These are phyloP conservation scores for Kwoniella mangroviensis DNA, from an alignment of 768 basidiomycete species.

Conservation along the genomic window DNA sequence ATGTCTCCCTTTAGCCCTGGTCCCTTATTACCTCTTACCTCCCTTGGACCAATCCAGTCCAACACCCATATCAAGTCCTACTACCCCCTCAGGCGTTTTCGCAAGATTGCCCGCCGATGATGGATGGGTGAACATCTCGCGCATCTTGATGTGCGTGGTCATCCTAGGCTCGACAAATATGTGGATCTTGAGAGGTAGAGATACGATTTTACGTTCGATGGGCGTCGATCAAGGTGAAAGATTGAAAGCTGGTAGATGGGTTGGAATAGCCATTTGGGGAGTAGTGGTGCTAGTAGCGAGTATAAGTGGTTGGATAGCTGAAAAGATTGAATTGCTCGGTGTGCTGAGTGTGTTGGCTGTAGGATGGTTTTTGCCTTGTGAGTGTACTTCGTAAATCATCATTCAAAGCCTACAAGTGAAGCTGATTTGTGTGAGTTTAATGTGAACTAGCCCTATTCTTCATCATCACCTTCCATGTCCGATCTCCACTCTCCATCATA, in stretches of 20 bases:
- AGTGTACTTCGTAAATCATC: no score
- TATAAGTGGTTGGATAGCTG: conserved; percentile 47
- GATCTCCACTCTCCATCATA: conserved; percentile 80
- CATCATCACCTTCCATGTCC: conserved; percentile 80
- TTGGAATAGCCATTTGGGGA: conserved; percentile 47
- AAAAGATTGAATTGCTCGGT: conserved; percentile 50
- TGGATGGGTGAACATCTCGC: conserved; percentile 51
- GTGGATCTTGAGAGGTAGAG: conserved; percentile 50
- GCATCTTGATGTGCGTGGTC: conserved; percentile 49
- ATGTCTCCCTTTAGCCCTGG: conserved; percentile 51
- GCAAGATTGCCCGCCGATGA: conserved; percentile 39
- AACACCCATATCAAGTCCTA: conserved; percentile 19
- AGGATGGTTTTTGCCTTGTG: conserved; percentile 54
- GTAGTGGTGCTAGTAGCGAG: conserved; percentile 40
- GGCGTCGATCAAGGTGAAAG: conserved; percentile 51
- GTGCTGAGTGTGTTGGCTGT: conserved; percentile 45
- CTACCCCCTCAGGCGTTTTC: conserved; percentile 43
- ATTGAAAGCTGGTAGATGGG: conserved; percentile 47
- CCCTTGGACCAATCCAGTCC: conserved; percentile 15
- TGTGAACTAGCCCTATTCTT: conserved; percentile 68
- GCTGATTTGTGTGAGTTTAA: background rate
- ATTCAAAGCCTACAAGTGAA: background rate
- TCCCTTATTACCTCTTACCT: conserved; percentile 56
- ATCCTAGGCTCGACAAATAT: conserved; percentile 43
- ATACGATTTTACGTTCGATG: conserved; percentile 41